Evolutionary conservation across 768 basidiomycete species (phyloP).

Genomic region (Lactarius hengduanensis): DNA sequence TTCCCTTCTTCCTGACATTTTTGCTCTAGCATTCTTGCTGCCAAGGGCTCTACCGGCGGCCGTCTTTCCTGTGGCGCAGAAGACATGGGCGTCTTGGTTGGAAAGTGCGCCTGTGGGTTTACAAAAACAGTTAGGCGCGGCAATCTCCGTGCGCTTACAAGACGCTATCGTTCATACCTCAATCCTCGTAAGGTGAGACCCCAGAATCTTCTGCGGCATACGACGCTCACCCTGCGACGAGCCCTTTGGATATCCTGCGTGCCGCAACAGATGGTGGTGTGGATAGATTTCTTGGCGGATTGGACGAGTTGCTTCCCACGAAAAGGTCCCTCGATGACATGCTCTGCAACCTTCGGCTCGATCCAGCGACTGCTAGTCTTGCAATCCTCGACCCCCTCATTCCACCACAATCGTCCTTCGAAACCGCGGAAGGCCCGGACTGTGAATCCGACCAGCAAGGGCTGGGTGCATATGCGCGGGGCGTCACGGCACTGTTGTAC

Average conservation of each 20-base stretch:
- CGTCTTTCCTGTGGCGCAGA: conserved; percentile 28
- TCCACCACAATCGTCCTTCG: conserved; percentile 41
- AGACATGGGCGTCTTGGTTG: conserved; percentile 37
- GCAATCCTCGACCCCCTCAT: conserved; percentile 60
- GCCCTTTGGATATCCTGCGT: conserved; percentile 33
- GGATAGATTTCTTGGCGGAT: conserved; percentile 36
- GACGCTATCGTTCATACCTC: conserved; percentile 42
- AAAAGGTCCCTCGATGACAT: conserved; percentile 15
- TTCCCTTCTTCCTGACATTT: conserved; percentile 44
- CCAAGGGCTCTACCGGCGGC: conserved; percentile 36
- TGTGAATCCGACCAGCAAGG: conserved; percentile 47
- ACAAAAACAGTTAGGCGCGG: conserved; percentile 33
- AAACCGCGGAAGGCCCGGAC: conserved; percentile 15
- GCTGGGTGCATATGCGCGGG: conserved; percentile 63
- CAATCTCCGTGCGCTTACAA: conserved; percentile 45
- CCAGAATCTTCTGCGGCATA: not conserved
- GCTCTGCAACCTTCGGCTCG: conserved; percentile 41
- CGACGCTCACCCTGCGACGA: conserved; percentile 16
- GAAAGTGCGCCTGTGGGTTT: conserved; percentile 30
- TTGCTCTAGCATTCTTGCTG: conserved; percentile 49
- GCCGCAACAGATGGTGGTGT: conserved; percentile 18
- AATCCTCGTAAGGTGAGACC: conserved; percentile 36
- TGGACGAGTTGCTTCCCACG: conserved; percentile 46
- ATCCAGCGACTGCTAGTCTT: conserved; percentile 52
- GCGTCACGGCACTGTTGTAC: conserved; percentile 53